Evolutionary conservation across 306 rosid species (phyloP).

Genomic region (Elaeagnus macrophylla): DNA sequence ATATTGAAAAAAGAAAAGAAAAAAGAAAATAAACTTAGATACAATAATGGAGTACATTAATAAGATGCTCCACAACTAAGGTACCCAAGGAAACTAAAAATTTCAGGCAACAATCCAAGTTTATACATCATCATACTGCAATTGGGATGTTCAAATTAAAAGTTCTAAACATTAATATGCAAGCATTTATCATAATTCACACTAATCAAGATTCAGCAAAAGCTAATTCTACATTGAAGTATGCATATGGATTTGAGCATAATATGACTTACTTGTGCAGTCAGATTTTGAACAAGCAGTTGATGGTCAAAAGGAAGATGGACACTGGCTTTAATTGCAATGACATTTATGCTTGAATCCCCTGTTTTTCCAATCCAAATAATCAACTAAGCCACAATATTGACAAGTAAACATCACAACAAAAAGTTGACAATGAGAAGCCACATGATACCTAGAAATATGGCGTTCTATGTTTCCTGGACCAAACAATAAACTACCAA

Average conservation of each 20-base stretch:
- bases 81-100: background rate
- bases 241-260: background rate
- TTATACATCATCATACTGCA: no score
- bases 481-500: no score
- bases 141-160: no score
- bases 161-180: background rate
- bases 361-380: conserved; percentile 47
- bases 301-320: conserved; percentile 77
- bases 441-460: background rate
- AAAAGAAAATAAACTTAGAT: background rate
- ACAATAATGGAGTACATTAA: background rate
- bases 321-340: conserved; percentile 78
- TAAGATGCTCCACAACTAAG: background rate
- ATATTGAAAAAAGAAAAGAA: background rate
- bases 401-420: conserved; percentile 1
- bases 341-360: conserved; percentile 56
- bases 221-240: background rate
- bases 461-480: no score
- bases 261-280: conserved; percentile 51
- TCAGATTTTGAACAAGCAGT: conserved; percentile 76
- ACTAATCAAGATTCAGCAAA: background rate
- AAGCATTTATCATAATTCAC: background rate
- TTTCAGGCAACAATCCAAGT: no score
- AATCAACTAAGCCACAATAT: conserved; percentile 19
- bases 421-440: background rate